phyloP scores from a whole-genome alignment of 371 early-diverging fungal genomes.

The Umbelopsis sp. region DNA sequence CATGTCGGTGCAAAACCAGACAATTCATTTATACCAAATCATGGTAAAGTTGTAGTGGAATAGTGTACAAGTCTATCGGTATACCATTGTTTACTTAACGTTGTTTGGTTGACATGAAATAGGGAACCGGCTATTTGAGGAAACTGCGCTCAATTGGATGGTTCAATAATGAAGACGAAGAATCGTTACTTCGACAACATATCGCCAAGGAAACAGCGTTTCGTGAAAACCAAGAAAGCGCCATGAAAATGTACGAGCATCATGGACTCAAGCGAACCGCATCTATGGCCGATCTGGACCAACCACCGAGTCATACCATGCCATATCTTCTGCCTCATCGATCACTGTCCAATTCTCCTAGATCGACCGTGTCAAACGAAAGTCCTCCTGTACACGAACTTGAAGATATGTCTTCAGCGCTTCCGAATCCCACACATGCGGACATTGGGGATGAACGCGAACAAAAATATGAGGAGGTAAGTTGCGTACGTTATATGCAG shows the following conservation, averaged over 20 bases:
- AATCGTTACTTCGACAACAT: conserved; percentile 42
- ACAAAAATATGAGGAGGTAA: conserved; percentile 20
- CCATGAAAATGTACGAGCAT: conserved; percentile 22
- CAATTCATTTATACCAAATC: conserved; percentile 59
- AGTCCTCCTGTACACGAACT: too few species aligned
- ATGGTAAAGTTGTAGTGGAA: conserved; percentile 37
- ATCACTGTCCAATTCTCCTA: not conserved
- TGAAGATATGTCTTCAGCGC: too few species aligned
- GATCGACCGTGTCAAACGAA: not conserved
- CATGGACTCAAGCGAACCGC: conserved; percentile 30
- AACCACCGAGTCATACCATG: not conserved
- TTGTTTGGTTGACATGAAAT: not conserved
- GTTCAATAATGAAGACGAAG: conserved; percentile 63
- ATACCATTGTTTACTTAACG: not conserved
- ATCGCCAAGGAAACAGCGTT: conserved; percentile 37
- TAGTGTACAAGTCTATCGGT: not conserved
- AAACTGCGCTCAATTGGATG: conserved; percentile 60
- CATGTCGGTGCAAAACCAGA: conserved; percentile 65
- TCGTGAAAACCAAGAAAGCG: not conserved
- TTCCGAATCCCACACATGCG: too few species aligned
- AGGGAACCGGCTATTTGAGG: conserved; percentile 58
- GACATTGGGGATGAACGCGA: conserved; percentile 7
- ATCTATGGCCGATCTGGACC: not conserved
- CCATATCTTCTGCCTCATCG: not conserved
- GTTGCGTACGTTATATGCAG: not conserved